Percentiles rank a stretch among this genome's conserved stretches.
Conservation (phyloP, 495 filamentous ascomycete genomes). For the Cercophora samala region DNA sequence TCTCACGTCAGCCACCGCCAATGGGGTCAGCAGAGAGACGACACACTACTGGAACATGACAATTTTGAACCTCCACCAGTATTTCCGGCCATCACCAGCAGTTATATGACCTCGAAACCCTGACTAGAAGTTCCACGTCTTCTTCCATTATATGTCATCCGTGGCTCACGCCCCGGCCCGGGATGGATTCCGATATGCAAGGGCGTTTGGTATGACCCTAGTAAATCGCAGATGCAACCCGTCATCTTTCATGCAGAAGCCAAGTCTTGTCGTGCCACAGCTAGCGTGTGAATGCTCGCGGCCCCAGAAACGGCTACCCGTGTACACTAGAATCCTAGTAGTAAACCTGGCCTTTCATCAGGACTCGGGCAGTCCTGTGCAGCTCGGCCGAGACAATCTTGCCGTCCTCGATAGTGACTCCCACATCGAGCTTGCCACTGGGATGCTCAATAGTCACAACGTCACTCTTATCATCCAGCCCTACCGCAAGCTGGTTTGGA, state of each 20-base stretch:
- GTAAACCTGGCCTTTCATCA: slow-evolving; percentile 56
- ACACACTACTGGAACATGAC: neutral
- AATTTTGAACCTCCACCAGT: neutral
- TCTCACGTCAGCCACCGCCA: slow-evolving; percentile 16
- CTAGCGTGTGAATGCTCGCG: no score
- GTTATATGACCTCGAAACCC: neutral
- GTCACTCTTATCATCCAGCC: slow-evolving; percentile 27
- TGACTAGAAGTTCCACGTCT: neutral
- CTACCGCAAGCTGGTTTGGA: slow-evolving; percentile 35
- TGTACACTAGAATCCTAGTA: slow-evolving; percentile 40
- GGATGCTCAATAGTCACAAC: slow-evolving; percentile 57
- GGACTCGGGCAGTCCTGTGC: slow-evolving; percentile 51
- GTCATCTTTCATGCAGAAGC: slow-evolving; percentile 4
- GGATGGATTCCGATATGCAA: neutral
- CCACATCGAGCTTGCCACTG: slow-evolving; percentile 58
- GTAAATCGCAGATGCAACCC: neutral
- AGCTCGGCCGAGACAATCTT: slow-evolving; percentile 46
- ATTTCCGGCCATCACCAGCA: neutral
- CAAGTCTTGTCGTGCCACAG: neutral
- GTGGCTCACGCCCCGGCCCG: neutral
- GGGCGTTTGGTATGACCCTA: neutral
- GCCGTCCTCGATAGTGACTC: slow-evolving; percentile 43
- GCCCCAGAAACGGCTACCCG: neutral
- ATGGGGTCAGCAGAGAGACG: neutral
- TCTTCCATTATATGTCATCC: neutral